Evolutionary conservation across 257 asterid genomes (phyloP), one percentile per base, ranked within the genome.

Genomic region (Ballota nigra): DNA sequence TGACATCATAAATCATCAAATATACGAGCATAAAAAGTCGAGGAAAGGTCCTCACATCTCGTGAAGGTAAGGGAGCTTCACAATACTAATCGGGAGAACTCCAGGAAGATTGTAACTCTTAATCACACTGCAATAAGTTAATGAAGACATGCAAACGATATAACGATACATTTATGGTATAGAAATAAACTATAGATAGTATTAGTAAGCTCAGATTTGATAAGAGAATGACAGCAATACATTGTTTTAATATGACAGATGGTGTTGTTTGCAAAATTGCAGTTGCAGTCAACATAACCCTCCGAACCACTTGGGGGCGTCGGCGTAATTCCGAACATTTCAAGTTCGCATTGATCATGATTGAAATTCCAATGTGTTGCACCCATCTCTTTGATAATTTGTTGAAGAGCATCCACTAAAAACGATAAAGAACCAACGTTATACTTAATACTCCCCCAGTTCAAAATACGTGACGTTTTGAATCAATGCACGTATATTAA

Each of bases 71-170:
- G 86, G 95, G 78, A 91, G 95, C 74, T 80, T 75, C 69, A 75
- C 73, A 55, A 91, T 58, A 71, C 77, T 83, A 69, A 76, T 75
- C 24, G 97, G 92, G 79, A 89, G 92, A 69, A 75, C 73, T 70
- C 97, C 97, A 6, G 91, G 87, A 78, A 91, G 91, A 87, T 76
- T 86, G 66, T 66, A 72, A 74, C 91, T 57, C 83, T 91, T 91
- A 4, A 91, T 77, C 75, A 59, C 85, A 58, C 97, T 91, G 95
- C 89, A 80, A 61, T 20, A 47, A 47, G 55, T 47, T 47, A 47
- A 16, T 47, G 22, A 6, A 47, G 55, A n/a, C 22, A 47, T n/a
- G 12, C 53, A 22, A 63, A 34, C 29, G 70, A 61, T 66, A 61
- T 34, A 40, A 24, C 9, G 38, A 3, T 16, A 6, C 72, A 22